Base-by-base conservation (phyloP, 1,284 basidiomycete species). In the Ceratobasidium sp. region DNA sequence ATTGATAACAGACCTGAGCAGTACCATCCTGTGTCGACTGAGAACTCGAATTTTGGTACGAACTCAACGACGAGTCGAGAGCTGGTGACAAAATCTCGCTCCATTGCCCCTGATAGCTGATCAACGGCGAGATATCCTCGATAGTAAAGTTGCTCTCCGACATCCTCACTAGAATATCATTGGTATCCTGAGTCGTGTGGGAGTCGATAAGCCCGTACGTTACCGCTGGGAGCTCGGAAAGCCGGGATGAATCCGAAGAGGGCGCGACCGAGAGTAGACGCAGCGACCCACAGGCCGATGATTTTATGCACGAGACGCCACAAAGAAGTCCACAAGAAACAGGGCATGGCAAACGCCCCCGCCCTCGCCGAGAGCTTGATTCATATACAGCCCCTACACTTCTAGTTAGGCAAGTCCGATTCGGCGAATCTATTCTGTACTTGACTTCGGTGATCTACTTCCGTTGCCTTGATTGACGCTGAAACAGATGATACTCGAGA, bases 81-180 rank as follows among this genome's bases (percentile, higher is more conserved):
- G 10, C 42, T 1, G 68, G 59, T 20, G 54, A 44, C 40, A 42
- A 40, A 38, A 38, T 26, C 20, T 70, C 68, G 20, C 13, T 50
- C 68, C 68, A 70, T 46, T 46, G 38, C 5, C 42, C 68, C 7
- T 59, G 38, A 54, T 70, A 70, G 10, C 13, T 46, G 38, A 70
- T 70, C 17, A 70, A 26, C 13, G 68, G 68, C 38, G 52, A 57
- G 38, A 59, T 44, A 59, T 70, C 68, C 17, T 70, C 42, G 15
- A 70, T 42, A 1, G 68, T 70, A 10, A 70, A 42, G 20, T 70
- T 70, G 17, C 54, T 40, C 59, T 61, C 59, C 26, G 59, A 40
- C 59, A 61, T 61, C 38, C 17, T 61, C 33, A 20, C 38, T 38
- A 33, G 40, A 15, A 15, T 20, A 20, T 1, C n/a, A 52, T 52